A percentile compares a stretch with the other conserved stretches of the same genome.
Evolutionary conservation across 73 alveolate species (phyloP).

Genomic region (Stentor coeruleus): DNA sequence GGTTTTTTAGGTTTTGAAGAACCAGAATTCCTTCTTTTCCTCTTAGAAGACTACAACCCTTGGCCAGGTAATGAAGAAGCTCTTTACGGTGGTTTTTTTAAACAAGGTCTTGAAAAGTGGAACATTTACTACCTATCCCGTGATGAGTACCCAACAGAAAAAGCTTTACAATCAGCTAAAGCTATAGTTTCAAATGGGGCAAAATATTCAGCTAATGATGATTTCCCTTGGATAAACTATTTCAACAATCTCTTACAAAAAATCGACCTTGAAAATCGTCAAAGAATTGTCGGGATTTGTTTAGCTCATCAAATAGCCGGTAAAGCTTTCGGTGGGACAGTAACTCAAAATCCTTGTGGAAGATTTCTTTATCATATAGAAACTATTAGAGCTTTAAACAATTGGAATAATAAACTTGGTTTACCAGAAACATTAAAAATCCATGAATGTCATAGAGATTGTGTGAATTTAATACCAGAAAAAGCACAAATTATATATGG

Average conservation of each 20-base stretch:
- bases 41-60: neutral
- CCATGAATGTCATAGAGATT: constrained; percentile 3
- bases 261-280: neutral
- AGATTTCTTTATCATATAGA: neutral
- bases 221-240: neutral
- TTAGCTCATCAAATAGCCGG: neutral
- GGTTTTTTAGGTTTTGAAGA: too few species aligned
- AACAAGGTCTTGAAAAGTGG: neutral
- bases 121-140: neutral
- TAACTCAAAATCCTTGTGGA: neutral
- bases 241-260: neutral
- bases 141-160: neutral
- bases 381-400: neutral
- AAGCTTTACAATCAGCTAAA: constrained; percentile 9
- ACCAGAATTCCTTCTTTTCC: too few species aligned
- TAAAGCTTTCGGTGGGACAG: constrained; percentile 4
- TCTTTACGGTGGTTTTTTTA: neutral
- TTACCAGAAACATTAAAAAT: neutral
- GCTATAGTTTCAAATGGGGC: neutral
- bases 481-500: neutral
- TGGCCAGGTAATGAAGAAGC: neutral
- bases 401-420: too few species aligned
- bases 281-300: constrained; percentile 15
- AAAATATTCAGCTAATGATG: neutral
- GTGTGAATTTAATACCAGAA: neutral